Evolutionary conservation across 2,329 filamentous ascomycete species (phyloP).

Genomic region (Stachybotrys chlorohalonatus): DNA sequence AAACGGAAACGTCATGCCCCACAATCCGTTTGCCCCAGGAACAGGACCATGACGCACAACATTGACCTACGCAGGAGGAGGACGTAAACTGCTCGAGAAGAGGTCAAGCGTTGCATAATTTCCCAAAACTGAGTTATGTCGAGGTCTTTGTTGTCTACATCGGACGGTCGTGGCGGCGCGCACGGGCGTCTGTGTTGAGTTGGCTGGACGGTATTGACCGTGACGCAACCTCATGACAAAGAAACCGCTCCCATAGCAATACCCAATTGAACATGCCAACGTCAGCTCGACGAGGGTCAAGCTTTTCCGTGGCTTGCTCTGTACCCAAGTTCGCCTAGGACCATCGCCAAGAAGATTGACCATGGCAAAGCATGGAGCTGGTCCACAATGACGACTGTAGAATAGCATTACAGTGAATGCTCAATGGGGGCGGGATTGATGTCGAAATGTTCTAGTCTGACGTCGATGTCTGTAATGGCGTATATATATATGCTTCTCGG

Average conservation of each 20-base stretch:
- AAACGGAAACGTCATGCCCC: neutral
- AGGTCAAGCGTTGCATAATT: no score
- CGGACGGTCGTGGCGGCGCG: no score
- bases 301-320: no score
- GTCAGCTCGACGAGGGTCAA: no score
- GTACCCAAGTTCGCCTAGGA: neutral
- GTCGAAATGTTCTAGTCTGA: neutral
- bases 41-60: neutral
- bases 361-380: neutral
- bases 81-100: no score
- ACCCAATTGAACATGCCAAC: no score
- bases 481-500: neutral
- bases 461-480: neutral
- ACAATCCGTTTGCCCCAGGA: neutral
- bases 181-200: no score
- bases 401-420: neutral
- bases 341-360: neutral
- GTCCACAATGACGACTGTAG: neutral
- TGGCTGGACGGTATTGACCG: no score
- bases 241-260: no score
- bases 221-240: no score
- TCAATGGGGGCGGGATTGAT: neutral
- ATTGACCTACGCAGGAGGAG: neutral
- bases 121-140: no score
- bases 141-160: no score